Evolutionary conservation across 768 basidiomycete genomes (phyloP), one percentile per base, ranked within the genome.

Genomic region (Boletus subcaerulescens): DNA sequence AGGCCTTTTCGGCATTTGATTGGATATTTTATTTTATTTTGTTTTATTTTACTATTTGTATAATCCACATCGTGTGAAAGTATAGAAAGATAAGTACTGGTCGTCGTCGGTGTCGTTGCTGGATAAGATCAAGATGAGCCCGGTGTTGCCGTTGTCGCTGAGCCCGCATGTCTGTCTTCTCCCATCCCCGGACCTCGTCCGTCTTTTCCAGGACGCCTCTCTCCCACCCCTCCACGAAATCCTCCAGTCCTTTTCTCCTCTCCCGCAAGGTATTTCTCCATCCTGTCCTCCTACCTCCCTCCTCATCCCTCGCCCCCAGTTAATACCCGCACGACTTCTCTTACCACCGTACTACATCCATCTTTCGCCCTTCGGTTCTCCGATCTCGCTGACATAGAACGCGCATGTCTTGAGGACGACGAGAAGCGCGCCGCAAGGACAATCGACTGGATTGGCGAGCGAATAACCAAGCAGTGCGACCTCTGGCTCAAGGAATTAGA

Each of bases 371-470:
- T 93, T 20, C 80, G 91, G 48, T 93, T 93, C 73, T 91, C 91
- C 14, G 83, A 88, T 68, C 74, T 93, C 41, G 57, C 63, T 2
- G 86, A 89, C 60, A 81, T 89, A 14, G 91, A 93, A 65, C 70
- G 75, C 17, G 86, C 86, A 14, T 89, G 86, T 60, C 79, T 79
- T 17, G 91, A 93, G 69, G 86, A 87, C 60, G 91, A 92, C 59
- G 86, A 89, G 57, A 73, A 83, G 60, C 87, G 91, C 32, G 88
- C 91, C 0, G 80, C 81, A 22, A 81, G 91, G 45, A 86, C 82
- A n/a, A 79, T 93, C 60, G 91, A 93, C 73, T 93, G 91, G 91
- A 86, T 93, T 59, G 80, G 87, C 36, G 81, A 82, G 12, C 83
- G 91, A 45, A 84, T 93, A 50, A 71, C 76, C 40, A 78, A 76